phyloP scores from a whole-genome alignment of 495 filamentous ascomycete species.

The Jackrogersella multiformis region DNA sequence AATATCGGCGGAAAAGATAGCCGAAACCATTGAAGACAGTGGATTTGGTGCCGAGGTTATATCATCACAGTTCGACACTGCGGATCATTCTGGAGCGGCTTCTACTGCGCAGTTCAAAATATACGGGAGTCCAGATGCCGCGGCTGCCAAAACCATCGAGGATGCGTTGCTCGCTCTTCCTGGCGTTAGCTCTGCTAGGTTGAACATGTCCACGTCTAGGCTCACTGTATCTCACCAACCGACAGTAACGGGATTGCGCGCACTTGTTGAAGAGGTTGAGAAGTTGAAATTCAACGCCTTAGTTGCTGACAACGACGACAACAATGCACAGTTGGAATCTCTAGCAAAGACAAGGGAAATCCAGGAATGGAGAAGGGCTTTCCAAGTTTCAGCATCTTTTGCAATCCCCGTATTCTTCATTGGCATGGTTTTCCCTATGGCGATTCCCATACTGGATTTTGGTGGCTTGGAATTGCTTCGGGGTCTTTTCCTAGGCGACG shows the following conservation, averaged over 20 bases:
- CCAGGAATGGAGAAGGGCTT: constrained; percentile 85
- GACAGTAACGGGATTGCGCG: constrained; percentile 76
- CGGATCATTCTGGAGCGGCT: constrained; percentile 57
- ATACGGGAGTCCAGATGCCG: constrained; percentile 77
- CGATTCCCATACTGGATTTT: constrained; percentile 74
- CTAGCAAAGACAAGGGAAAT: constrained; percentile 96
- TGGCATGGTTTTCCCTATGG: constrained; percentile 91
- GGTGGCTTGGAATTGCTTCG: constrained; percentile 70
- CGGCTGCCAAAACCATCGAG: constrained; percentile 76
- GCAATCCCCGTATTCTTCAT: constrained; percentile 92
- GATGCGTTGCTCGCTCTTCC: constrained; percentile 68
- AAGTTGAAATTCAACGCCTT: constrained; percentile 84
- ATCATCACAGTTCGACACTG: constrained; percentile 60
- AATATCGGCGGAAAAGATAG: constrained; percentile 76
- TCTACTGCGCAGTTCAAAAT: constrained; percentile 78
- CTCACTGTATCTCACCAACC: constrained; percentile 76
- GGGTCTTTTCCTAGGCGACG: constrained; percentile 87
- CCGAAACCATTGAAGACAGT: constrained; percentile 88
- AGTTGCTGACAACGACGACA: constrained; percentile 90
- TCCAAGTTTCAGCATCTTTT: constrained; percentile 77
- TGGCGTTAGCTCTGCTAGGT: constrained; percentile 76
- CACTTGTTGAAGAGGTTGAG: constrained; percentile 85
- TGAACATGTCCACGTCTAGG: constrained; percentile 73
- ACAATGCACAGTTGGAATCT: constrained; percentile 95
- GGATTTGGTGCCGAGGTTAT: constrained; percentile 91